Conservation (phyloP, 2,329 filamentous ascomycete species). For the Fusarium cyanostomum region DNA sequence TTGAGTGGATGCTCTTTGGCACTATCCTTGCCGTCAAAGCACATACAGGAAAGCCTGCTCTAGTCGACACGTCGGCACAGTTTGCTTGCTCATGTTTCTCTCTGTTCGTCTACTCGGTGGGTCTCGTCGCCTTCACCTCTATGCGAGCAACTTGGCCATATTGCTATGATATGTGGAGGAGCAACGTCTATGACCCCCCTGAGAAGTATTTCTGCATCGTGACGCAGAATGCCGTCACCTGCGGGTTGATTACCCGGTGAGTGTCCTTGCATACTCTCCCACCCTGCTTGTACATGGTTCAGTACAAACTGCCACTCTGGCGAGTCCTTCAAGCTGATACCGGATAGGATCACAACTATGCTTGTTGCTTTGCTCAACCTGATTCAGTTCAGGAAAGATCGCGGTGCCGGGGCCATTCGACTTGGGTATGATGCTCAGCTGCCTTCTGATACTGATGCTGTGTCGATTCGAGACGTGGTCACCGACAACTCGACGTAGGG, state of each 20-base stretch:
- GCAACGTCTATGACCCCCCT: not conserved
- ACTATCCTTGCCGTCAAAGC: not conserved
- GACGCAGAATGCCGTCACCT: constrained; percentile 6
- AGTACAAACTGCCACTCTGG: too few species aligned
- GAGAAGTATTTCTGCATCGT: constrained; percentile 11
- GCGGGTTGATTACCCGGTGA: constrained; percentile 8
- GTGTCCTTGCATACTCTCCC: not conserved
- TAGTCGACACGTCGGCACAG: not conserved
- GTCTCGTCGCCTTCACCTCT: constrained; percentile 1
- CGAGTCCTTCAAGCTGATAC: not conserved
- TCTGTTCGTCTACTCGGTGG: constrained; percentile 13
- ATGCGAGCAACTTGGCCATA: constrained; percentile 3
- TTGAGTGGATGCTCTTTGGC: constrained; percentile 12
- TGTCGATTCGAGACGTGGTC: not conserved
- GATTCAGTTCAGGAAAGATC: constrained; percentile 1
- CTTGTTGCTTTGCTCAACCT: not conserved
- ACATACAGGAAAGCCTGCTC: not conserved
- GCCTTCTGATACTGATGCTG: not conserved
- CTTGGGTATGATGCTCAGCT: not conserved
- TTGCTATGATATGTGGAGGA: constrained; percentile 7
- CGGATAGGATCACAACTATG: not conserved
- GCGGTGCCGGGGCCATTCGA: not conserved
- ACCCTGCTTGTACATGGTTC: not conserved
- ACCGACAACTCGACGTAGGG: not conserved
- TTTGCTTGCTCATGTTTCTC: constrained; percentile 7